Percentiles rank a stretch among this genome's conserved stretches.
phyloP scores from a whole-genome alignment of 2,329 filamentous ascomycete genomes.

The Botrytis porri region DNA sequence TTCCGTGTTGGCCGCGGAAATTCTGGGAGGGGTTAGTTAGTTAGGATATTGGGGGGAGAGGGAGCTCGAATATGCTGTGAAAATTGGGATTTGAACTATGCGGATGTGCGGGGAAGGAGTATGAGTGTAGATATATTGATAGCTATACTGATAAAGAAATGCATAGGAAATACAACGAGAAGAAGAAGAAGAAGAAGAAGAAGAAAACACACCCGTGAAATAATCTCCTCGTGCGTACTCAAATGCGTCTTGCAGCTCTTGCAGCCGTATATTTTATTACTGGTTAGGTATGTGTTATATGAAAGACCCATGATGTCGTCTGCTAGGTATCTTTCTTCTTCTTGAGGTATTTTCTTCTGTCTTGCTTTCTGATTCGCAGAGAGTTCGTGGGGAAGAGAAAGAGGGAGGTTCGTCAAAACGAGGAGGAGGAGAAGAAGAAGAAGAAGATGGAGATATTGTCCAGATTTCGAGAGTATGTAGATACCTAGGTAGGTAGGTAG shows the following conservation, averaged over 20 bases:
- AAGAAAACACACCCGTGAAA: conserved; percentile 69
- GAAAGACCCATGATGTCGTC: conserved; percentile 68
- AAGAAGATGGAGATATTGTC: background rate
- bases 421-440: background rate
- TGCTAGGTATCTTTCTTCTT: background rate
- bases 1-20: conserved; percentile 97
- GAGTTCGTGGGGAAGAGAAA: background rate
- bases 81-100: background rate
- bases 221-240: conserved; percentile 92
- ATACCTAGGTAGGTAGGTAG: too few species aligned
- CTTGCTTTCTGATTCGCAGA: too few species aligned
- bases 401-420: background rate
- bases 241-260: conserved; percentile 95
- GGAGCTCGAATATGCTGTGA: background rate
- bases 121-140: background rate
- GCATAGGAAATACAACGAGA: background rate
- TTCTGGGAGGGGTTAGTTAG: conserved; percentile 56
- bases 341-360: background rate
- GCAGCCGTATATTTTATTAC: conserved; percentile 86
- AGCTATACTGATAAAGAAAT: background rate
- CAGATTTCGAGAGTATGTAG: background rate
- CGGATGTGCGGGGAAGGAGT: background rate
- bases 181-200: conserved; percentile 18
- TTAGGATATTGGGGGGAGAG: background rate
- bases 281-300: conserved; percentile 89